Conservation (phyloP, 164 flowering plant species). For the Cinnamomum micranthum region DNA sequence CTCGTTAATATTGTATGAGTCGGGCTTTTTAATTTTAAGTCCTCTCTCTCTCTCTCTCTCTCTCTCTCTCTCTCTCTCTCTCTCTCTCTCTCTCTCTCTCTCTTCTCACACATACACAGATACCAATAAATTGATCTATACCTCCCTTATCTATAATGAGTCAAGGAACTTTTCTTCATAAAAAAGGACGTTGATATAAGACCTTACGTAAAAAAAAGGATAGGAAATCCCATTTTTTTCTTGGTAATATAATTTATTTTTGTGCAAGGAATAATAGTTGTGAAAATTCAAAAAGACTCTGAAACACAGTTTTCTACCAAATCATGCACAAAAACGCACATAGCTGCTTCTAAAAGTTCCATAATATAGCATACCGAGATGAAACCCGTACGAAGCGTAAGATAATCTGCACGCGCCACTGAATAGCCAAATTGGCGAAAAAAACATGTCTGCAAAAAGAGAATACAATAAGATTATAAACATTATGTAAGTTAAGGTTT, state of each 20-base stretch:
- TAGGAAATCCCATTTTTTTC: background rate
- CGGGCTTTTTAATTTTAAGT: no score
- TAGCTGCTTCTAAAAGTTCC: background rate
- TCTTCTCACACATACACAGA: no score
- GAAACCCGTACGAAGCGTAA: slow-evolving; percentile 86
- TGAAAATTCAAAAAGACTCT: background rate
- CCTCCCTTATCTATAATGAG: background rate
- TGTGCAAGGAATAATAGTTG: slow-evolving; percentile 1
- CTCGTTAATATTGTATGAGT: no score
- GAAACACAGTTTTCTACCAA: background rate
- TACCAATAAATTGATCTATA: background rate
- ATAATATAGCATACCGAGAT: slow-evolving; percentile 51
- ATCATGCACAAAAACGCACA: background rate
- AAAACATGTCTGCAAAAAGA: slow-evolving; percentile 69
- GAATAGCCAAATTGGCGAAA: slow-evolving; percentile 93
- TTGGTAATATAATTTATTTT: background rate
- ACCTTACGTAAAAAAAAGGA: background rate
- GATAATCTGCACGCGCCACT: slow-evolving; percentile 84
- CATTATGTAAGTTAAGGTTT: background rate
- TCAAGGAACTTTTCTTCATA: background rate
- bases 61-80: no score
- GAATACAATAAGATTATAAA: background rate
- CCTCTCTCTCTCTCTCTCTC: background rate
- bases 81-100: background rate
- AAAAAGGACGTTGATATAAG: background rate